Base-by-base conservation (phyloP, 805 yeast genomes). In the Phaffomyces antillensis region DNA sequence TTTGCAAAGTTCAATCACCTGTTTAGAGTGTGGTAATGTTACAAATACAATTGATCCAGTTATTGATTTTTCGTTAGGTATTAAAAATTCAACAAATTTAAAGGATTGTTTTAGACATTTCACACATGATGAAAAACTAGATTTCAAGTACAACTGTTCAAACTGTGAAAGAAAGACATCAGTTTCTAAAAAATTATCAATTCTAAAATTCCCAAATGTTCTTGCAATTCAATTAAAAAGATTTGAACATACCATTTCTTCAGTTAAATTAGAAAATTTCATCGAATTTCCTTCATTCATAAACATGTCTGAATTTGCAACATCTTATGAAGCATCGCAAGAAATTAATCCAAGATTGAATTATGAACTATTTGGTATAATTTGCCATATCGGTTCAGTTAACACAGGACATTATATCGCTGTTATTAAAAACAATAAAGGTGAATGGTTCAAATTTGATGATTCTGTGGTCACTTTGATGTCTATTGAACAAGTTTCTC, bases 381-480 rank as follows among this genome's bases (percentile, higher is more conserved):
- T 93, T 10, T 80, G 88, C 55, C 99, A 93, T 62, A 81, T 80
- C 31, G 99, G 99, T 1, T 81, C 91, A 17, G 93, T 91, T 7
- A 88, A 88, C 60, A 93, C 97, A 2, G 99, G 99, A 11, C 99
- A 93, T 63, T 93, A 93, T 61, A 75, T 90, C 13, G 83, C 93
- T 16, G 73, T 82, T 55, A 76, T 86, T 49, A 91, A 90, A 59
- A 76, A 72, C 44, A 68, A 76, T n/a, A 75, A 77, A 36, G 85
- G 88, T 3, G 72, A 76, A 55, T 93, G 99, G 99, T 84, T 84
- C 60, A 81, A 79, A 60, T 90, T 89, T 61, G 96, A 93, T 59
- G 99, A 93, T 66, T 80, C 93, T 16, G 79, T 81, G 55, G 84
- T 93, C 13, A 77, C 89, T 2, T 62, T 77, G 44, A 74, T 88